Conservation (phyloP, 1,139 yeast genomes). For the Lodderomyces oxycetoniae region DNA sequence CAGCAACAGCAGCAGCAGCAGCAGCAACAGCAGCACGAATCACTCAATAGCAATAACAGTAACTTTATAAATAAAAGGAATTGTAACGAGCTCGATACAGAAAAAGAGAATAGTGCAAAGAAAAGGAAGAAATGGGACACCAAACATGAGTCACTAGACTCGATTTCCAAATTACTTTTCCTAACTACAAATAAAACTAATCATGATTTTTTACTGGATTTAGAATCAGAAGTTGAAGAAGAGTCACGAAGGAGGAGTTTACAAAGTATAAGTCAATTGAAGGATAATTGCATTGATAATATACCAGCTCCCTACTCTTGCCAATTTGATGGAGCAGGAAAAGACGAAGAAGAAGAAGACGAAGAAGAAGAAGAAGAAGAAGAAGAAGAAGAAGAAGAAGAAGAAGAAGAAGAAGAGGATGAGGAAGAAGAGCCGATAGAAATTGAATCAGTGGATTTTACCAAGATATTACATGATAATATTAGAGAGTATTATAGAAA, state of each 20-base stretch:
- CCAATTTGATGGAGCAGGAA: not conserved
- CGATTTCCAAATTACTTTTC: constrained; percentile 41
- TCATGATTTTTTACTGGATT: constrained; percentile 14
- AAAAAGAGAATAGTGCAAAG: constrained; percentile 9
- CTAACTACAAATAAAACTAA: constrained; percentile 26
- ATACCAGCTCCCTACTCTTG: not conserved
- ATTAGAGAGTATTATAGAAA: constrained; percentile 30
- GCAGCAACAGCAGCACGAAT: constrained; percentile 1
- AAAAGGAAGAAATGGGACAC: constrained; percentile 16
- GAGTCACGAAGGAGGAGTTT: constrained; percentile 1
- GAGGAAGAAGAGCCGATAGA: constrained; percentile 12
- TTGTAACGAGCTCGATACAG: constrained; percentile 9
- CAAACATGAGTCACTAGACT: constrained; percentile 26
- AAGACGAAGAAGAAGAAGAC: constrained; percentile 5
- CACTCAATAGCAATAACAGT: too few relatives aligned
- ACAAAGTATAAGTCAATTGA: not conserved
- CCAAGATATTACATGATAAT: constrained; percentile 39
- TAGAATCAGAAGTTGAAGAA: constrained; percentile 6
- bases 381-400: constrained; percentile 8
- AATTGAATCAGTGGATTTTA: constrained; percentile 31
- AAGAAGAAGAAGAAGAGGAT: constrained; percentile 12
- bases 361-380: constrained; percentile 11
- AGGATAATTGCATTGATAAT: not conserved
- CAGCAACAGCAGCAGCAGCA: constrained; percentile 8
- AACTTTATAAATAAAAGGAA: not conserved